A percentile compares a stretch with the other conserved stretches of the same genome.
phyloP scores from a whole-genome alignment of 2,329 filamentous ascomycete species.

The Ophiocordyceps sinensis region DNA sequence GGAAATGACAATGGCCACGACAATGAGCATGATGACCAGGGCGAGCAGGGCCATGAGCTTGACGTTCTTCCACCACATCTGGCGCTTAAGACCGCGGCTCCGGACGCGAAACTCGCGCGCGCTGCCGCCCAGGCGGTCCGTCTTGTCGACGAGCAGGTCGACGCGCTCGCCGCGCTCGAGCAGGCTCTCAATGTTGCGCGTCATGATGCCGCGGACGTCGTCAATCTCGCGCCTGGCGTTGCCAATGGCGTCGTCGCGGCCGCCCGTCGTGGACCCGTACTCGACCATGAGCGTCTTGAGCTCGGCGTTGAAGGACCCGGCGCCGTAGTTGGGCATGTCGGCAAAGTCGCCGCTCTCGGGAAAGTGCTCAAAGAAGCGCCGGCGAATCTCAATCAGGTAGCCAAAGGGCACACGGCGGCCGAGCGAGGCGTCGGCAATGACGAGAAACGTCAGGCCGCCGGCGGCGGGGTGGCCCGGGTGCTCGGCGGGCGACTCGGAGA shows the following conservation, averaged over 20 bases:
- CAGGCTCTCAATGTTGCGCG: slow-evolving; percentile 81
- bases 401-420: slow-evolving; percentile 85
- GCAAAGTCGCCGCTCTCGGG: slow-evolving; percentile 55
- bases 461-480: slow-evolving; percentile 44
- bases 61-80: slow-evolving; percentile 99
- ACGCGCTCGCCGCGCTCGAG: slow-evolving; percentile 86
- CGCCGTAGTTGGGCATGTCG: slow-evolving; percentile 76
- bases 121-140: slow-evolving; percentile 75
- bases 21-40: slow-evolving; percentile 49
- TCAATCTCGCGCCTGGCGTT: slow-evolving; percentile 86
- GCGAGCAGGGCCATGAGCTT: slow-evolving; percentile 75
- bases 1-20: slow-evolving; percentile 39
- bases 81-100: slow-evolving; percentile 70
- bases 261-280: slow-evolving; percentile 64
- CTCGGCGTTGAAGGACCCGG: slow-evolving; percentile 70
- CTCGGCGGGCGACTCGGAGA: slow-evolving; percentile 65
- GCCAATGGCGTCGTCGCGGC: slow-evolving; percentile 66
- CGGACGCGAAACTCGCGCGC: slow-evolving; percentile 83
- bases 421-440: slow-evolving; percentile 67
- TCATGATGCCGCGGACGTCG: slow-evolving; percentile 86
- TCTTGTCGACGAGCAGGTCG: slow-evolving; percentile 91
- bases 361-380: slow-evolving; percentile 66
- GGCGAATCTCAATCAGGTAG: slow-evolving; percentile 81
- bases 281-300: slow-evolving; percentile 68
- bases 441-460: slow-evolving; percentile 80